Evolutionary conservation across 2,329 filamentous ascomycete genomes (phyloP).

Genomic region (Ophiostoma populinum): DNA sequence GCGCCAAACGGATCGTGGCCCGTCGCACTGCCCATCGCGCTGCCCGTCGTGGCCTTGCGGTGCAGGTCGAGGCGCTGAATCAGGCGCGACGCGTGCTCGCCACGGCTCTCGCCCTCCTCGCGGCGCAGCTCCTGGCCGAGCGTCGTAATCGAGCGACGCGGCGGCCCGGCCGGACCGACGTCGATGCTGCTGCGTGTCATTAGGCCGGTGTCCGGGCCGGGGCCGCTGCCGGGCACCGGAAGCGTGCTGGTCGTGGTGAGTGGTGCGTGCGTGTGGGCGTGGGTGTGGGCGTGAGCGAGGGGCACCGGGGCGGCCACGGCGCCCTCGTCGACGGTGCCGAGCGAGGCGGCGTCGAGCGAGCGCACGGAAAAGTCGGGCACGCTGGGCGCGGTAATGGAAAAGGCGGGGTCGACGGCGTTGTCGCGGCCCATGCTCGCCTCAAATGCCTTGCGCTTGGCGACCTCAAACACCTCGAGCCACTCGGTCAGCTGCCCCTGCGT

Average conservation of each 20-base stretch:
- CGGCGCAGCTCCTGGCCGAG: constrained; percentile 31
- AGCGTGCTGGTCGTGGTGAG: constrained; percentile 49
- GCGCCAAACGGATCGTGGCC: neutral
- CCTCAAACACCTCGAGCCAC: constrained; percentile 86
- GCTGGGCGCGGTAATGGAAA: constrained; percentile 76
- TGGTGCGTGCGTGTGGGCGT: neutral
- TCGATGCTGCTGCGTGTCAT: constrained; percentile 56
- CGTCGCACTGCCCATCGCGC: neutral
- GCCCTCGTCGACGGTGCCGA: constrained; percentile 16
- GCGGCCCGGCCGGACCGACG: constrained; percentile 25
- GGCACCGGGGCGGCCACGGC: constrained; percentile 9
- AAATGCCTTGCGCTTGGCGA: constrained; percentile 82
- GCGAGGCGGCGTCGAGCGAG: constrained; percentile 27
- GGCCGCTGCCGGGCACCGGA: constrained; percentile 38
- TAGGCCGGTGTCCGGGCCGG: constrained; percentile 47
- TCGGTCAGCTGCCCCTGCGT: constrained; percentile 83
- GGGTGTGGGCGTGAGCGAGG: too few species aligned
- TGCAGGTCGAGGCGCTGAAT: constrained; percentile 88
- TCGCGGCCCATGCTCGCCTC: constrained; percentile 48
- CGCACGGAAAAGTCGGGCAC: constrained; percentile 84
- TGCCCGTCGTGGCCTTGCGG: constrained; percentile 48
- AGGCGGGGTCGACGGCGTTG: constrained; percentile 51
- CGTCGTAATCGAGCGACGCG: constrained; percentile 38
- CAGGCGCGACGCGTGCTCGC: constrained; percentile 72
- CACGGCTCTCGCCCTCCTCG: constrained; percentile 56